Percentiles rank a stretch among this genome's conserved stretches.
These are phyloP conservation scores for Phytophthora idaei DNA, from an alignment of 352 stramenopile genomes.

Conservation along the genomic window DNA sequence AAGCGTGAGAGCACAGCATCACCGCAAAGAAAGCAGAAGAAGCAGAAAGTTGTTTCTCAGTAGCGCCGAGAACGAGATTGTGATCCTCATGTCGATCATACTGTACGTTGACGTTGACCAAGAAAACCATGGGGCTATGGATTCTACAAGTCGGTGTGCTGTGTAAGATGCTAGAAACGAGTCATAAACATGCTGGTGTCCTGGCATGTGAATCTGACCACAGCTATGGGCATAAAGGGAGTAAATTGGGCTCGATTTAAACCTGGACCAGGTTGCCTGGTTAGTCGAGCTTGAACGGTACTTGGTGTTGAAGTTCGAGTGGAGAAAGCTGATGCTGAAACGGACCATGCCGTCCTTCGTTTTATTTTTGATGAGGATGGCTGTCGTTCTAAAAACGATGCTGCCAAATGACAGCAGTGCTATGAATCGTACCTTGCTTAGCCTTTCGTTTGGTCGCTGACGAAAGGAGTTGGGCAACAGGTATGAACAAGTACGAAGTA, in stretches of 20 bases:
- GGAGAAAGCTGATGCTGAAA: conserved; percentile 19
- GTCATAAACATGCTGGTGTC: not conserved
- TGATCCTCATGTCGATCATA: not conserved
- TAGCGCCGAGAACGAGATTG: conserved; percentile 1
- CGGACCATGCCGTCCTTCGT: conserved; percentile 7
- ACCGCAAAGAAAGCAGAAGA: conserved; percentile 5
- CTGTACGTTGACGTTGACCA: not conserved
- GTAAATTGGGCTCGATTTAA: conserved; percentile 3
- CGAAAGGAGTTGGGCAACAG: conserved; percentile 15
- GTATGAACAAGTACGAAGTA: conserved; percentile 96
- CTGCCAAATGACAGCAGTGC: conserved; percentile 15
- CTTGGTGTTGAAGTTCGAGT: conserved; percentile 11
- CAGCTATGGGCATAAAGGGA: not conserved
- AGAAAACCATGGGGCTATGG: conserved; percentile 3
- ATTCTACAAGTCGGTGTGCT: not conserved
- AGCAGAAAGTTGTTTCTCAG: conserved; percentile 5
- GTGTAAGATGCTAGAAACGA: not conserved
- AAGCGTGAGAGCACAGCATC: conserved; percentile 5
- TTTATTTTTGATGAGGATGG: conserved; percentile 32
- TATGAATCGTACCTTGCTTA: conserved; percentile 36
- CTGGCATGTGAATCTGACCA: not conserved
- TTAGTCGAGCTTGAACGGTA: conserved; percentile 3
- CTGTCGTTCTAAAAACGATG: conserved; percentile 35
- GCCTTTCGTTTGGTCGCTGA: conserved; percentile 22
- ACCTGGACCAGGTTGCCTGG: not conserved